Evolutionary conservation across 805 yeast species (phyloP).

Genomic region (Candida endomychidarum): DNA sequence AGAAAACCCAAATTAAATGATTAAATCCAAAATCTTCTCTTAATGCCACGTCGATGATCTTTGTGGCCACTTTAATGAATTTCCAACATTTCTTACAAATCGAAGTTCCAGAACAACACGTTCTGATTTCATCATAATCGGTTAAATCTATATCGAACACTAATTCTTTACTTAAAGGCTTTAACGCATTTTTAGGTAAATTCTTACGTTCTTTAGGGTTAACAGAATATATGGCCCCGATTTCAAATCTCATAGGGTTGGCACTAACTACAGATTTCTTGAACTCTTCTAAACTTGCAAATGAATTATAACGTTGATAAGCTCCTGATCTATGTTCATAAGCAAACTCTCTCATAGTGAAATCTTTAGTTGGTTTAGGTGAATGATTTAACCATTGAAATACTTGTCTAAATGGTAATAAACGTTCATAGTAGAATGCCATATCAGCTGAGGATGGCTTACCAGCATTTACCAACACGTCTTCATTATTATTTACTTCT

Average conservation of each 20-base stretch:
- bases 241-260: slow-evolving; percentile 88
- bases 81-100: slow-evolving; percentile 93
- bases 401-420: slow-evolving; percentile 76
- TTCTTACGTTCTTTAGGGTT: slow-evolving; percentile 86
- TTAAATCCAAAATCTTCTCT: slow-evolving; percentile 87
- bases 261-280: slow-evolving; percentile 70
- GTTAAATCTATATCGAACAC: slow-evolving; percentile 98
- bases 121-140: slow-evolving; percentile 90
- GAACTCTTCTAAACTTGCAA: slow-evolving; percentile 63
- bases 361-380: slow-evolving; percentile 69
- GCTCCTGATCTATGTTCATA: slow-evolving; percentile 86
- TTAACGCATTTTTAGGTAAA: slow-evolving; percentile 72
- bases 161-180: slow-evolving; percentile 80
- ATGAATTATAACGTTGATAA: slow-evolving; percentile 87
- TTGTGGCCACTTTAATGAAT: slow-evolving; percentile 81
- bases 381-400: slow-evolving; percentile 91
- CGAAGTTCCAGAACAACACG: slow-evolving; percentile 84
- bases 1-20: slow-evolving; percentile 89
- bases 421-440: slow-evolving; percentile 65
- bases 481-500: neutral
- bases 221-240: slow-evolving; percentile 87
- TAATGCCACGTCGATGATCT: slow-evolving; percentile 68
- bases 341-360: slow-evolving; percentile 90
- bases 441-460: slow-evolving; percentile 59
- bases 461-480: neutral